Conservation (phyloP, 805 yeast genomes). For the Lipomyces sp. region DNA sequence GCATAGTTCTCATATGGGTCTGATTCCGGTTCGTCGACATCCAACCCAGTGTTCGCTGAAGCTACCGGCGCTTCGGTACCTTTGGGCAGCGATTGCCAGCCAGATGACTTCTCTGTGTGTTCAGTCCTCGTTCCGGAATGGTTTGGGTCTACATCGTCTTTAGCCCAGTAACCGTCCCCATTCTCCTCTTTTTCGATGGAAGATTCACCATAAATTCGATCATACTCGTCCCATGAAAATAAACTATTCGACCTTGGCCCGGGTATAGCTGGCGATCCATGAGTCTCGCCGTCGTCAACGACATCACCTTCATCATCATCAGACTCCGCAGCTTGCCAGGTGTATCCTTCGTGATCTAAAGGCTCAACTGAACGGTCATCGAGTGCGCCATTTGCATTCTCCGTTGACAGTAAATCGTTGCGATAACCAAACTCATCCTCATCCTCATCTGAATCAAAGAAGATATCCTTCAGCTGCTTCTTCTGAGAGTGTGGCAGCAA, state of each 20-base stretch:
- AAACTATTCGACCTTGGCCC: background rate
- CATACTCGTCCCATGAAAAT: conserved; percentile 9
- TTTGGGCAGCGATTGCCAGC: background rate
- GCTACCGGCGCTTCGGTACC: background rate
- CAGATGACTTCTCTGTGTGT: background rate
- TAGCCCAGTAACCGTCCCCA: background rate
- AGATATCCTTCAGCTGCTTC: background rate
- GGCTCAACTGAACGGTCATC: no score
- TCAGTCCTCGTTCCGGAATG: background rate
- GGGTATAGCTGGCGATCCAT: background rate
- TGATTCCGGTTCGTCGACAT: background rate
- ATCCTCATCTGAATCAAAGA: background rate
- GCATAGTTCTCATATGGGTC: background rate
- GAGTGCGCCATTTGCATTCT: no score
- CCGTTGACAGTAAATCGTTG: background rate
- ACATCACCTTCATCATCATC: background rate
- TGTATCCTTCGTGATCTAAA: background rate
- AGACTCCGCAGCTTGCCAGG: background rate
- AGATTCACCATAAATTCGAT: background rate
- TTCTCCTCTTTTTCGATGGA: background rate
- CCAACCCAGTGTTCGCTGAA: background rate
- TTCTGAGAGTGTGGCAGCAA: background rate
- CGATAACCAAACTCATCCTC: background rate
- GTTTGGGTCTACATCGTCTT: background rate
- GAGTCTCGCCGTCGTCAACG: background rate